Conservation (phyloP, 2,329 filamentous ascomycete species). For the Fusarium cicatricum region DNA sequence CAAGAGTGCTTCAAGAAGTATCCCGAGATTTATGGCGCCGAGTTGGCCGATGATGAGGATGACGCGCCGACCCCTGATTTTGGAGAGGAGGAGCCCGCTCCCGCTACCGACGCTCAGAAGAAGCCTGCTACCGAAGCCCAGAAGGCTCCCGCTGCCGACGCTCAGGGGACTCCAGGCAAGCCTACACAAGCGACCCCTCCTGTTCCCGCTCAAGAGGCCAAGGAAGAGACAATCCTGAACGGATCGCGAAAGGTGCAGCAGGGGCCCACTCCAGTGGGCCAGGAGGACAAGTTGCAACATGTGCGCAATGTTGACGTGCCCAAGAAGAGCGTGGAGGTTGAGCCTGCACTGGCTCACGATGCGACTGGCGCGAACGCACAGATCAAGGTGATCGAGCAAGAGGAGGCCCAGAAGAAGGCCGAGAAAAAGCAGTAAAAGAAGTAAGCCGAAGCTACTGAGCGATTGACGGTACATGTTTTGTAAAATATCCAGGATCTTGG, state of each 20-base stretch:
- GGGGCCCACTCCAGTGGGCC: slow-evolving; percentile 20
- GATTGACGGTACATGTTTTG: slow-evolving; percentile 29
- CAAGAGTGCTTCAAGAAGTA: slow-evolving; percentile 95
- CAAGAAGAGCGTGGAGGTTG: slow-evolving; percentile 23
- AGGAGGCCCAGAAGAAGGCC: slow-evolving; percentile 24
- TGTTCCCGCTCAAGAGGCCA: not conserved
- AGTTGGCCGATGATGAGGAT: slow-evolving; percentile 79
- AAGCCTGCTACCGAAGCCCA: not conserved
- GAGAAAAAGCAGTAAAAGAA: slow-evolving; percentile 12
- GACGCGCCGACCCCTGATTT: slow-evolving; percentile 43
- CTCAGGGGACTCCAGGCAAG: slow-evolving; percentile 6
- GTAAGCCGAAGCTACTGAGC: slow-evolving; percentile 8
- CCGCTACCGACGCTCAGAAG: slow-evolving; percentile 14
- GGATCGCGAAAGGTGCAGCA: slow-evolving; percentile 21
- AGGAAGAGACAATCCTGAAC: slow-evolving; percentile 2
- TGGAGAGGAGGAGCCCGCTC: slow-evolving; percentile 42
- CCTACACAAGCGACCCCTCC: slow-evolving; percentile 1
- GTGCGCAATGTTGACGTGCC: slow-evolving; percentile 12
- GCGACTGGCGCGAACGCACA: slow-evolving; percentile 43
- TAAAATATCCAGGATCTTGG: slow-evolving; percentile 34
- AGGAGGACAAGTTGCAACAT: slow-evolving; percentile 18
- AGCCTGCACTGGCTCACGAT: slow-evolving; percentile 38
- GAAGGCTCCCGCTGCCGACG: slow-evolving; percentile 4
- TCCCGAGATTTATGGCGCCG: slow-evolving; percentile 91
- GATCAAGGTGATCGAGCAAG: slow-evolving; percentile 26